Evolutionary conservation across 352 stramenopile species (phyloP), one percentile per base, ranked within the genome.

Genomic region (Phytophthora pluvialis): DNA sequence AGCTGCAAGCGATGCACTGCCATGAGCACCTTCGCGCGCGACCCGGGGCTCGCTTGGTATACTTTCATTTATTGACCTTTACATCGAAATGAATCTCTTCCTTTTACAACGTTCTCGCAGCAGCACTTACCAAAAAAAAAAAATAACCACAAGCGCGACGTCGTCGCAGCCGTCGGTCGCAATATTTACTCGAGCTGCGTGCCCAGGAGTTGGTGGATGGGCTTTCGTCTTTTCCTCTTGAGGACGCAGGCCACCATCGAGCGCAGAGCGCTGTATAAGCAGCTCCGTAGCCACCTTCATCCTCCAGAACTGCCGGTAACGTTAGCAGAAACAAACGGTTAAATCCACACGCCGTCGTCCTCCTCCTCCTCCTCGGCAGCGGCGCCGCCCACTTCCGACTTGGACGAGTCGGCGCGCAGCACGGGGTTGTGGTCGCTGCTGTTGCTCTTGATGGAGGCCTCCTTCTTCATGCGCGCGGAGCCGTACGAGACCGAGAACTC

Each of bases 291-390:
- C 35, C 15, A 21, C 43, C 39, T 39, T 31, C 33, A 46, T 36
- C 28, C 32, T 25, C 31, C 13, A 36, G 13, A 59, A 40, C 16
- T 26, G 21, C 21, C 21, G 21, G 1, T 21, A 21, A 1, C 21
- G 21, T 42, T 11, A 39, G 5, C 1, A 21, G 10, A 50, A 25
- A 39, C 31, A 35, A 62, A 28, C 21, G 36, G 38, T 21, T 89
- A 91, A 51, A 91, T 91, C 83, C 83, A 91, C 10, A 91, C 83
- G 46, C 83, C 83, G 46, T 91, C 83, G 49, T 91, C 82, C 16
- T 78, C 77, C 9, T 70, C 75, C 11, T 66, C 55, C 31, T 26
- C 48, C 21, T 21, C 21, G 21, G 21, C 21, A 5, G 48, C 64
- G 13, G 73, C 69, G 8, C 59, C 57, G 10, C 57, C 50, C 1